A percentile compares a stretch with the other conserved stretches of the same genome.
These are phyloP conservation scores for Neurospora sp. DNA, from an alignment of 495 filamentous ascomycete genomes.

Conservation along the genomic window DNA sequence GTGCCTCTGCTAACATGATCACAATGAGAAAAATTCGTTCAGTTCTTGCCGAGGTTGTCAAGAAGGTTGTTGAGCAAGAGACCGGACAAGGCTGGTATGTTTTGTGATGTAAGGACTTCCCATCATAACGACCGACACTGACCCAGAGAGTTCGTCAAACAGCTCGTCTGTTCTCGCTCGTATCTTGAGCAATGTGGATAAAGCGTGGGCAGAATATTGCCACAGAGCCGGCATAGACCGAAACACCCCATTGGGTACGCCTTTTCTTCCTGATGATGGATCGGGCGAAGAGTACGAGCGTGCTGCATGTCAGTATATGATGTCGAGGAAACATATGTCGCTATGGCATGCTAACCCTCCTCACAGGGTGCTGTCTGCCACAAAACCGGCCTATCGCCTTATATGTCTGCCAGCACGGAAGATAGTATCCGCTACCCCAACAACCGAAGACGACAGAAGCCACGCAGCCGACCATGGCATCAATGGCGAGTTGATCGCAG, in stretches of 20 bases:
- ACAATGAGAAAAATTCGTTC: too few species aligned
- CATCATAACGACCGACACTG: background rate
- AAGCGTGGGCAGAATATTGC: background rate
- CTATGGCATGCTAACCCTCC: background rate
- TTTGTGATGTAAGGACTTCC: background rate
- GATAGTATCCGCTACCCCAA: background rate
- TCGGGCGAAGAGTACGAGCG: background rate
- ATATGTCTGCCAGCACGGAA: background rate
- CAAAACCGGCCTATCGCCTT: background rate
- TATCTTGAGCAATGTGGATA: background rate
- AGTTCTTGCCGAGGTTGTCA: background rate
- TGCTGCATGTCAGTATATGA: background rate
- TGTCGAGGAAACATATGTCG: background rate
- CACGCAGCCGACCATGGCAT: background rate
- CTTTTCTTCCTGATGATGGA: background rate
- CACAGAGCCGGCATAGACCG: background rate
- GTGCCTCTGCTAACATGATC: too few species aligned
- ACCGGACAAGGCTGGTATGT: background rate
- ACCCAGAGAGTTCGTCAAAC: background rate
- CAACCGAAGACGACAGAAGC: background rate
- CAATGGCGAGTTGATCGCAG: background rate
- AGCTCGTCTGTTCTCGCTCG: background rate
- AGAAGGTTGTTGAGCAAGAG: background rate
- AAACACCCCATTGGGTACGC: background rate
- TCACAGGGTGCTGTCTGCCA: background rate